phyloP scores from a whole-genome alignment of 805 yeast genomes.

The Saccharomycopsis malanga region DNA sequence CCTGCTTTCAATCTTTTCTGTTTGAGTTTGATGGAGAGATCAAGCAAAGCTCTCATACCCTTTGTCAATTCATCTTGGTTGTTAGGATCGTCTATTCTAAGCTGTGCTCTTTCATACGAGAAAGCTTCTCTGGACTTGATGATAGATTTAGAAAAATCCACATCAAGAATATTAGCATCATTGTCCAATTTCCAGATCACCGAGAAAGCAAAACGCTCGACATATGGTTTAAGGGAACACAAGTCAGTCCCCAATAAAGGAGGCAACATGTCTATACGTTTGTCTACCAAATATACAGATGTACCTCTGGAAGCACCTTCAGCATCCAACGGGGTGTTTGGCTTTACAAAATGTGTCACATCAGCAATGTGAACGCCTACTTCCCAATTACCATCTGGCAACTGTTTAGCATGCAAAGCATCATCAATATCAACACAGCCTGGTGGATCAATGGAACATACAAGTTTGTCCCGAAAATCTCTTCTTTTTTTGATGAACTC shows the following conservation, averaged over 20 bases:
- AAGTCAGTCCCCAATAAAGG: constrained; percentile 89
- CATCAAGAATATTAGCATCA: constrained; percentile 75
- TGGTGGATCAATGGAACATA: constrained; percentile 97
- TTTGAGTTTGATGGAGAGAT: constrained; percentile 76
- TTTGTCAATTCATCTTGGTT: constrained; percentile 79
- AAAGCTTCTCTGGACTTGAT: constrained; percentile 91
- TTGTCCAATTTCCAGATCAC: constrained; percentile 93
- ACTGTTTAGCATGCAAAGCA: constrained; percentile 79
- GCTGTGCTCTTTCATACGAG: constrained; percentile 88
- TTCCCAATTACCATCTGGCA: constrained; percentile 92
- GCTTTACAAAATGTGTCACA: constrained; percentile 93
- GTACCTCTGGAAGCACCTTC: constrained; percentile 98
- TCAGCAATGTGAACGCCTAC: constrained; percentile 99
- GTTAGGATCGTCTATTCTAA: constrained; percentile 72
- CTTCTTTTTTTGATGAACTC: constrained; percentile 50
- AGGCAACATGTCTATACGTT: constrained; percentile 98
- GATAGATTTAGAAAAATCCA: constrained; percentile 76
- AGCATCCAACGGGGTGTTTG: constrained; percentile 83
- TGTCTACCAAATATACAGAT: constrained; percentile 92
- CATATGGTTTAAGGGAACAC: constrained; percentile 91
- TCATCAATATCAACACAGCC: constrained; percentile 98
- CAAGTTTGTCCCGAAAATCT: constrained; percentile 81
- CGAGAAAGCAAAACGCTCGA: constrained; percentile 92
- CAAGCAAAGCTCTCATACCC: constrained; percentile 78
- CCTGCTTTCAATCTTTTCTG: constrained; percentile 88